Evolutionary conservation across 495 filamentous ascomycete genomes (phyloP).

Genomic region (Penicillium ochrochloron): DNA sequence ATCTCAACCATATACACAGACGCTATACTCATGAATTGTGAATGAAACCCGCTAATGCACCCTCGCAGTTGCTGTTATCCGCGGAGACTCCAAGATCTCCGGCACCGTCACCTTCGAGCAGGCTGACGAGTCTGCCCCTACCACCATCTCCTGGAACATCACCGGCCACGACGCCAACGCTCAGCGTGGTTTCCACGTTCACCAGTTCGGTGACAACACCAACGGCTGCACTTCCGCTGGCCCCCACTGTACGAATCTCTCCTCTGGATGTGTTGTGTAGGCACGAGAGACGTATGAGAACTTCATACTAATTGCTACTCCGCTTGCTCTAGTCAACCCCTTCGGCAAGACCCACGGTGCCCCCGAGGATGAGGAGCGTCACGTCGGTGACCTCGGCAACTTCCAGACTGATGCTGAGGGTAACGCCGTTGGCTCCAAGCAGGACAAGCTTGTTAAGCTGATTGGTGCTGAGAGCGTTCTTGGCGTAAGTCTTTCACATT

Average conservation of each 20-base stretch:
- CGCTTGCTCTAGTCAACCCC: slow-evolving; percentile 77
- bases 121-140: slow-evolving; percentile 74
- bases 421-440: slow-evolving; percentile 74
- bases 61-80: slow-evolving; percentile 82
- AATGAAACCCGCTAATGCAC: slow-evolving; percentile 11
- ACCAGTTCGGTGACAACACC: slow-evolving; percentile 99
- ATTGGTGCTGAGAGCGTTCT: slow-evolving; percentile 95
- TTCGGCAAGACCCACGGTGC: slow-evolving; percentile 88
- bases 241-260: slow-evolving; percentile 77
- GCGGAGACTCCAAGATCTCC: slow-evolving; percentile 91
- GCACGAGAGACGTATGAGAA: neutral
- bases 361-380: slow-evolving; percentile 78
- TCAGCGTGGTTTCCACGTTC: slow-evolving; percentile 95
- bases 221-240: slow-evolving; percentile 98
- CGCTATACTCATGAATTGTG: neutral
- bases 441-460: slow-evolving; percentile 85
- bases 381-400: slow-evolving; percentile 97
- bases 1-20: neutral
- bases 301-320: neutral
- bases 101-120: slow-evolving; percentile 97
- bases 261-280: neutral
- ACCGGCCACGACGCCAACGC: slow-evolving; percentile 91
- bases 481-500: slow-evolving; percentile 66
- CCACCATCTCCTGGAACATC: slow-evolving; percentile 91
- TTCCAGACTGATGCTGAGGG: slow-evolving; percentile 92